phyloP scores from a whole-genome alignment of 2,329 filamentous ascomycete genomes.

The Didymellaceae sp. region DNA sequence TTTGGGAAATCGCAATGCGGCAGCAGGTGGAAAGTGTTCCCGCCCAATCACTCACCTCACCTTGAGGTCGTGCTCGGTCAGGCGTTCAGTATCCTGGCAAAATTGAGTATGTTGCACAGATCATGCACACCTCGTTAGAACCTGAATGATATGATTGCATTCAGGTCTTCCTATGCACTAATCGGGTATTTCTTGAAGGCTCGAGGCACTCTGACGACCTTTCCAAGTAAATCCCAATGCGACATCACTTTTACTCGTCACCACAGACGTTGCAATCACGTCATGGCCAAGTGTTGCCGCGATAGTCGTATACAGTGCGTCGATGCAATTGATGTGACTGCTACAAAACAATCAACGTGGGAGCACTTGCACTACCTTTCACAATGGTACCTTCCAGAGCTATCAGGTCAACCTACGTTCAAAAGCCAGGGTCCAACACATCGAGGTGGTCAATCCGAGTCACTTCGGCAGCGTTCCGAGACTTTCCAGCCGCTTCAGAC shows the following conservation, averaged over 20 bases:
- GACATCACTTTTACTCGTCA: background rate
- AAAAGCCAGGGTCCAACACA: constrained; percentile 7
- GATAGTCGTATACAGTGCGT: background rate
- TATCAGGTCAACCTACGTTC: background rate
- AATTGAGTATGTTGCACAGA: background rate
- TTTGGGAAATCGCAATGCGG: constrained; percentile 10
- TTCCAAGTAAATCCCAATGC: too few relatives aligned
- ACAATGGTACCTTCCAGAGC: too few relatives aligned
- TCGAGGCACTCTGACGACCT: too few relatives aligned
- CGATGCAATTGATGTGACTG: background rate
- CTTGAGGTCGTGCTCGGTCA: background rate
- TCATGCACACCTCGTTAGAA: background rate
- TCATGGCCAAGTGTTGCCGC: background rate
- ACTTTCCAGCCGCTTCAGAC: background rate
- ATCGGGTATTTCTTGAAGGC: too few relatives aligned
- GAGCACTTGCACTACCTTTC: too few relatives aligned
- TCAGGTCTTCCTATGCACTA: too few relatives aligned
- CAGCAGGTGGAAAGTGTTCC: constrained; percentile 11
- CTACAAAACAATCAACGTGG: background rate
- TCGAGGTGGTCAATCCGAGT: constrained; percentile 3
- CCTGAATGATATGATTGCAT: too few relatives aligned
- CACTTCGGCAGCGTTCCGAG: constrained; percentile 13
- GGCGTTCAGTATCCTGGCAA: background rate
- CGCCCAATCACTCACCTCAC: constrained; percentile 11
- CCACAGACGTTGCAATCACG: constrained; percentile 2